These are phyloP conservation scores for Aspergillus sp. DNA, from an alignment of 2,329 filamentous ascomycete species.

Conservation along the genomic window DNA sequence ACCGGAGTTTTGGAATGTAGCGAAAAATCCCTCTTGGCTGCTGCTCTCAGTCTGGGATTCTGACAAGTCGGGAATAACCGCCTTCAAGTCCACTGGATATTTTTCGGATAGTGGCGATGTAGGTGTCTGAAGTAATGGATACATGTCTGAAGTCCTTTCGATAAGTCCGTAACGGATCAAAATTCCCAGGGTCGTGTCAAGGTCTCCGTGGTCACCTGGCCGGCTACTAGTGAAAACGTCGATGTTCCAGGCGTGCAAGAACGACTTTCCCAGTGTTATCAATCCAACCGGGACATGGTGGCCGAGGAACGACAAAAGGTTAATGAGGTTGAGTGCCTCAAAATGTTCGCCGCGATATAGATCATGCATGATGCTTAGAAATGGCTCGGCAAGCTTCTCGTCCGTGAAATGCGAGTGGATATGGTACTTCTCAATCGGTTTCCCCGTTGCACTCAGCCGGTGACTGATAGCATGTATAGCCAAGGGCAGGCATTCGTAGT, in stretches of 20 bases:
- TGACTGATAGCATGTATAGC: conserved; percentile 68
- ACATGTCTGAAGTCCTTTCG: conserved; percentile 40
- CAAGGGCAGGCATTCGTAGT: conserved; percentile 65
- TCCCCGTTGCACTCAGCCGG: conserved; percentile 60
- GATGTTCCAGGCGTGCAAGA: conserved; percentile 33
- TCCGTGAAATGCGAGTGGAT: conserved; percentile 58
- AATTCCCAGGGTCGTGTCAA: conserved; percentile 47
- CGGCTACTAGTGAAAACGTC: conserved; percentile 39
- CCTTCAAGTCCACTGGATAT: conserved; percentile 23
- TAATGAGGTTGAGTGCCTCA: conserved; percentile 65
- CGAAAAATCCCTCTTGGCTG: conserved; percentile 35
- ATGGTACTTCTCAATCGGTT: conserved; percentile 60
- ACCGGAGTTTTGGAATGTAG: conserved; percentile 28
- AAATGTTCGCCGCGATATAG: conserved; percentile 40
- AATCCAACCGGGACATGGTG: conserved; percentile 67
- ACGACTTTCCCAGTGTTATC: conserved; percentile 54
- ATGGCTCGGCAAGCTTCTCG: conserved; percentile 53
- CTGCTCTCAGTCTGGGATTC: conserved; percentile 36
- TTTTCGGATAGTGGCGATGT: conserved; percentile 22
- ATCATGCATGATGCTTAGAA: conserved; percentile 50
- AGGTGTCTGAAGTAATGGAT: conserved; percentile 21
- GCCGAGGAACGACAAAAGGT: conserved; percentile 64
- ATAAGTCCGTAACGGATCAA: conserved; percentile 49
- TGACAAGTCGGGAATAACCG: conserved; percentile 28
- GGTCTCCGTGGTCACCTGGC: conserved; percentile 36